Evolutionary conservation across 148 eudicot genomes (phyloP).

Genomic region (Rhododendron mucronatum): DNA sequence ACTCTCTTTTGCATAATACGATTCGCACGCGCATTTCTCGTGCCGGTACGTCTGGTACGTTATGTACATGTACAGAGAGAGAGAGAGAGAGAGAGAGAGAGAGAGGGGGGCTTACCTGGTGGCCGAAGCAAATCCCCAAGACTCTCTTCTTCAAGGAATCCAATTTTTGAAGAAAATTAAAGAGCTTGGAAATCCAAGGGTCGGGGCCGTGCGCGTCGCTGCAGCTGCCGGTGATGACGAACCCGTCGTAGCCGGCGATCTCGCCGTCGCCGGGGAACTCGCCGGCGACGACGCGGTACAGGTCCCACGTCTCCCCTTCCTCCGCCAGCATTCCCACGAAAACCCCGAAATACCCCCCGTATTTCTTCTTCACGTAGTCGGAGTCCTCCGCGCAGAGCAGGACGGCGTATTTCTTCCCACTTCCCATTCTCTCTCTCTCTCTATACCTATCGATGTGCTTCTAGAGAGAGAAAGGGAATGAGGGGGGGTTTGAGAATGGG

Average conservation of each 20-base stretch:
- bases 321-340: slow-evolving; percentile 68
- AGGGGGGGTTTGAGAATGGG: not conserved
- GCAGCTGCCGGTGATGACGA: slow-evolving; percentile 92
- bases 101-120: slow-evolving; percentile 48
- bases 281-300: slow-evolving; percentile 43
- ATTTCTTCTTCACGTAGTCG: slow-evolving; percentile 70
- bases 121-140: slow-evolving; percentile 96
- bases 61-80: not conserved
- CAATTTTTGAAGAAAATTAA: slow-evolving; percentile 47
- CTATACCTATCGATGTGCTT: not conserved
- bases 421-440: not conserved
- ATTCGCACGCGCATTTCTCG: too few species aligned
- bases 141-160: slow-evolving; percentile 65
- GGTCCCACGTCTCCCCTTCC: slow-evolving; percentile 76
- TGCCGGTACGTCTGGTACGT: too few species aligned
- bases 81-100: not conserved
- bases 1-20: not conserved
- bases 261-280: slow-evolving; percentile 63
- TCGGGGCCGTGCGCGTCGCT: slow-evolving; percentile 77
- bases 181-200: slow-evolving; percentile 55
- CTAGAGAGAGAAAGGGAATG: not conserved
- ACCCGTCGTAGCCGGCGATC: slow-evolving; percentile 57
- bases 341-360: slow-evolving; percentile 86
- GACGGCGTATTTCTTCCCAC: slow-evolving; percentile 46
- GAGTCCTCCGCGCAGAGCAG: slow-evolving; percentile 80